These are phyloP conservation scores for Salix dunnii DNA, from an alignment of 345 rosid species.

Conservation along the genomic window DNA sequence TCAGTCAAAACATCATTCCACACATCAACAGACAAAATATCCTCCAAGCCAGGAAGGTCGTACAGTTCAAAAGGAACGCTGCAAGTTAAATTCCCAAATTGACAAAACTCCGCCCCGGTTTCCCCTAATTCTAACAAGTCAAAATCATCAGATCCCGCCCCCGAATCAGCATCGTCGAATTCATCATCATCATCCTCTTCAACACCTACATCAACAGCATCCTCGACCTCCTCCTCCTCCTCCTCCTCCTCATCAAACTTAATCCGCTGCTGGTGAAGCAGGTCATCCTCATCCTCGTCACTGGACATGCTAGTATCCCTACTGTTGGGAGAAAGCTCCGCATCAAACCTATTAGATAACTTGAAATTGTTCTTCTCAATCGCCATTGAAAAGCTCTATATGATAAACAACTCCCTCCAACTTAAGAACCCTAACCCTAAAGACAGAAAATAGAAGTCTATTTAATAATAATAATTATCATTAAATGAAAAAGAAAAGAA, in stretches of 20 bases:
- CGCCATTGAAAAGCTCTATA: slow-evolving; percentile 50
- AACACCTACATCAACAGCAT: background rate
- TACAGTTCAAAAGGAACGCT: slow-evolving; percentile 80
- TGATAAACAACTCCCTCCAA: background rate
- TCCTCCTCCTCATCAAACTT: slow-evolving; percentile 50
- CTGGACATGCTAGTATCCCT: slow-evolving; percentile 57
- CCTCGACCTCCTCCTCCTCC: background rate
- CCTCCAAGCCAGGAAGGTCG: slow-evolving; percentile 72
- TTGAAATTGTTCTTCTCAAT: slow-evolving; percentile 90
- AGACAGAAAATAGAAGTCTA: background rate
- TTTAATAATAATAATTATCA: background rate
- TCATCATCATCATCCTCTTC: slow-evolving; percentile 50
- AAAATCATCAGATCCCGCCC: slow-evolving; percentile 96
- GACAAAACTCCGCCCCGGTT: slow-evolving; percentile 84
- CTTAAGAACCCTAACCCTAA: slow-evolving; percentile 34
- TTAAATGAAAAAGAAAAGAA: background rate
- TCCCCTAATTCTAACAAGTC: slow-evolving; percentile 93
- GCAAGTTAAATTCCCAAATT: slow-evolving; percentile 75
- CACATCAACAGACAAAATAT: slow-evolving; percentile 80
- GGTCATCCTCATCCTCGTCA: slow-evolving; percentile 72
- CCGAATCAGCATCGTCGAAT: slow-evolving; percentile 87
- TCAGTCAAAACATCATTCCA: slow-evolving; percentile 89
- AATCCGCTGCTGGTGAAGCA: slow-evolving; percentile 45
- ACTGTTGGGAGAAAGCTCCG: slow-evolving; percentile 78
- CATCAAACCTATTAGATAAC: slow-evolving; percentile 62